phyloP scores from a whole-genome alignment of 1,284 basidiomycete species.

The Naganishia sp. region DNA sequence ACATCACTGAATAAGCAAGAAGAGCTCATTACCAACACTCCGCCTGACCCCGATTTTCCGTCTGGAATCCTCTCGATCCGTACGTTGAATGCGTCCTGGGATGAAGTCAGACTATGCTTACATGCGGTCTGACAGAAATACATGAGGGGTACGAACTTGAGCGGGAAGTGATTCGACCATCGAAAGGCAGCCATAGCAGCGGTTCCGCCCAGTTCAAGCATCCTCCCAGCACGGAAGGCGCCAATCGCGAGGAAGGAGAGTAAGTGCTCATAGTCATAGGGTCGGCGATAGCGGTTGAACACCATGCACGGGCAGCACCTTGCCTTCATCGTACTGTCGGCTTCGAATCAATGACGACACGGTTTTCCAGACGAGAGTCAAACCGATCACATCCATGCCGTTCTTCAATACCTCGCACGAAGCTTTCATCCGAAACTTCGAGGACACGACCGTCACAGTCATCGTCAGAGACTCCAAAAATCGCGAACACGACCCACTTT shows the following conservation, averaged over 20 bases:
- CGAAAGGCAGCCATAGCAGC: constrained; percentile 6
- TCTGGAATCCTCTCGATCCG: constrained; percentile 31
- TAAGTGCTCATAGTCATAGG: background rate
- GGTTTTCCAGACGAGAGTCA: constrained; percentile 29
- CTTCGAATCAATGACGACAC: constrained; percentile 31
- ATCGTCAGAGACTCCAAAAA: constrained; percentile 27
- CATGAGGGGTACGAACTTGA: constrained; percentile 29
- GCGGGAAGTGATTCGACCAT: constrained; percentile 21
- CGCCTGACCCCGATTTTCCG: constrained; percentile 21
- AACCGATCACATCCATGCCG: constrained; percentile 29
- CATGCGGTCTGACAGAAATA: constrained; percentile 16
- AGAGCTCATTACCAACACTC: constrained; percentile 17
- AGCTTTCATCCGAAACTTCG: constrained; percentile 26
- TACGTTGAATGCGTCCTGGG: background rate
- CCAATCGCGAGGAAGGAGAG: constrained; percentile 28
- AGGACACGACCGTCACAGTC: constrained; percentile 10
- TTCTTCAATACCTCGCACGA: constrained; percentile 30
- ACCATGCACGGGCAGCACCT: background rate
- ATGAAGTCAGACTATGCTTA: background rate
- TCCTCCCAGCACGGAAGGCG: constrained; percentile 23
- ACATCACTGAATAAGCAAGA: constrained; percentile 24
- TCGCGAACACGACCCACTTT: constrained; percentile 27
- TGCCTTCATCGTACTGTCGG: constrained; percentile 27
- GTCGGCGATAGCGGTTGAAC: background rate
- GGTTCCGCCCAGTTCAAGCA: constrained; percentile 24